Conservation (phyloP, 1,284 basidiomycete species). For the Ganoderma boninense region DNA sequence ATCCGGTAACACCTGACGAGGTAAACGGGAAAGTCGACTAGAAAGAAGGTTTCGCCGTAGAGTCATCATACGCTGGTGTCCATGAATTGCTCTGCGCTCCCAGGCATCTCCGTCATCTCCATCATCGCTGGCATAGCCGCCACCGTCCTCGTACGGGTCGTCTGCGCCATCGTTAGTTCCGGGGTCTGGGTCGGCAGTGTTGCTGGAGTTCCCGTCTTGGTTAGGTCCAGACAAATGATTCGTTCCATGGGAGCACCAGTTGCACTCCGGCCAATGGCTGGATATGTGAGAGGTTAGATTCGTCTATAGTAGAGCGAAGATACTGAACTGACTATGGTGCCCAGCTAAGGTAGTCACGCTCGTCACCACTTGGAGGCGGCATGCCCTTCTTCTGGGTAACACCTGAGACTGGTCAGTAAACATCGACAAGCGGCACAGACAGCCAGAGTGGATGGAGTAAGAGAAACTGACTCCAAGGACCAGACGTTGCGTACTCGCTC, state of each 20-base stretch:
- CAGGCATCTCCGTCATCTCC: slow-evolving; percentile 14
- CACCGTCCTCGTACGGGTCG: slow-evolving; percentile 28
- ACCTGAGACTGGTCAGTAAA: slow-evolving; percentile 19
- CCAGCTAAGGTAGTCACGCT: slow-evolving; percentile 63
- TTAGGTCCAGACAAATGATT: slow-evolving; percentile 39
- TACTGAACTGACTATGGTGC: slow-evolving; percentile 58
- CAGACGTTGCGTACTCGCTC: slow-evolving; percentile 47
- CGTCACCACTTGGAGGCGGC: slow-evolving; percentile 48
- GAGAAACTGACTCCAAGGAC: slow-evolving; percentile 59
- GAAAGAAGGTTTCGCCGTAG: slow-evolving; percentile 9
- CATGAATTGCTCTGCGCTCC: slow-evolving; percentile 7
- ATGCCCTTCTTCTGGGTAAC: slow-evolving; percentile 34
- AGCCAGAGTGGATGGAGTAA: too few relatives aligned
- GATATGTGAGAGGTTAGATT: slow-evolving; percentile 13
- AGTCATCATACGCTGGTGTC: slow-evolving; percentile 35
- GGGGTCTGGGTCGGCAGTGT: slow-evolving; percentile 17
- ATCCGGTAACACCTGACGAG: background rate
- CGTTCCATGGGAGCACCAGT: slow-evolving; percentile 43
- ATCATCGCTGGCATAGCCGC: slow-evolving; percentile 11
- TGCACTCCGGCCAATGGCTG: slow-evolving; percentile 72
- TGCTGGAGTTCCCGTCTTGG: slow-evolving; percentile 22
- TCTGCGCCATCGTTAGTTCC: slow-evolving; percentile 16
- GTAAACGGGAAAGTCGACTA: background rate
- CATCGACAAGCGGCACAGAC: background rate
- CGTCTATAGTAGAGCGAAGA: background rate